These are phyloP conservation scores for Fusarium musae DNA, from an alignment of 2,329 filamentous ascomycete genomes.

Conservation along the genomic window DNA sequence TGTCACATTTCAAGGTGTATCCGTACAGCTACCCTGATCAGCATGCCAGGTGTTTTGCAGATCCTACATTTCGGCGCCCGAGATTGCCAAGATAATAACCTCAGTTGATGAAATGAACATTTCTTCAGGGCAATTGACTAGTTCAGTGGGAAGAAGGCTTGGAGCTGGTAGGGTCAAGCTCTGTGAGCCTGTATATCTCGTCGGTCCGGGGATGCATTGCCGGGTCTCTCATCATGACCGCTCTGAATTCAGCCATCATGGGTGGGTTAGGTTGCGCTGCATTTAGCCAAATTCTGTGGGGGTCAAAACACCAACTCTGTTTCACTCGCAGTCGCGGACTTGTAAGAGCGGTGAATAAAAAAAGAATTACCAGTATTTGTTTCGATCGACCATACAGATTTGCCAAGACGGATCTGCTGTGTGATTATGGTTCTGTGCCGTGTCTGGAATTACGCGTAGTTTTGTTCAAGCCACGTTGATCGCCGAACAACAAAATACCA, in stretches of 20 bases:
- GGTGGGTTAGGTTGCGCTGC: constrained; percentile 8
- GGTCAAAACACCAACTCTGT: constrained; percentile 9
- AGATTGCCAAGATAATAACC: background rate
- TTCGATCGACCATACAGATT: background rate
- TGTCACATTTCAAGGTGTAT: constrained; percentile 9
- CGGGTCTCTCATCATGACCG: constrained; percentile 22
- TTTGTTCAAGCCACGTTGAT: background rate
- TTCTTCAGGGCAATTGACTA: background rate
- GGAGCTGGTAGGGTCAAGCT: background rate
- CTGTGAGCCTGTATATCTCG: background rate
- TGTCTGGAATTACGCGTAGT: background rate
- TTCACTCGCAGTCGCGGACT: constrained; percentile 5
- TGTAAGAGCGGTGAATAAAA: constrained; percentile 12
- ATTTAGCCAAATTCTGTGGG: constrained; percentile 26
- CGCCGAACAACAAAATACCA: background rate
- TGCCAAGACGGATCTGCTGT: background rate
- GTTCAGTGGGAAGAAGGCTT: background rate
- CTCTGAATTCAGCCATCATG: constrained; percentile 20
- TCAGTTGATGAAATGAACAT: background rate
- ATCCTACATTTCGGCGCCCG: background rate
- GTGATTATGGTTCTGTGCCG: background rate
- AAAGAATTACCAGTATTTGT: background rate
- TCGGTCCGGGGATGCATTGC: constrained; percentile 8
- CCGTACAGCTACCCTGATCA: background rate
- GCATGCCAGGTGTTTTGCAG: background rate